phyloP scores from a whole-genome alignment of 148 eudicot genomes.

The Drosera capensis region DNA sequence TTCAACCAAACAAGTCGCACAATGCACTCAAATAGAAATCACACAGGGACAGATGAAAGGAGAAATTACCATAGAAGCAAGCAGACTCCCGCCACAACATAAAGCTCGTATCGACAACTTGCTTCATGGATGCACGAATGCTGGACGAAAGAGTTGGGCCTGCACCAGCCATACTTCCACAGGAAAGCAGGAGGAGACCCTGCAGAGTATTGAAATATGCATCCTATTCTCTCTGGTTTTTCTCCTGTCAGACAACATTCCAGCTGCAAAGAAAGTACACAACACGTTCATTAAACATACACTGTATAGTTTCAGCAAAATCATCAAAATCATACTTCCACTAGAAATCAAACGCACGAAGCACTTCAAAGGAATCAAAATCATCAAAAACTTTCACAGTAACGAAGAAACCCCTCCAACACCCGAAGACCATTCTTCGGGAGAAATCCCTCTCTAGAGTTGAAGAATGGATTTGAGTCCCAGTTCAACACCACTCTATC shows the following conservation, averaged over 20 bases:
- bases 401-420: not conserved
- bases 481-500: not conserved
- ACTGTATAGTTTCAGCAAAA: not conserved
- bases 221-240: constrained; percentile 39
- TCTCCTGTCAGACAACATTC: constrained; percentile 74
- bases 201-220: constrained; percentile 66
- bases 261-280: constrained; percentile 33
- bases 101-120: constrained; percentile 79
- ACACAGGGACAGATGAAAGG: not conserved
- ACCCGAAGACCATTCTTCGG: too few species aligned
- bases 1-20: not conserved
- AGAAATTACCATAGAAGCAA: constrained; percentile 47
- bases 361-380: too few species aligned
- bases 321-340: too few species aligned
- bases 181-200: constrained; percentile 65
- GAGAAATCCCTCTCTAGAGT: not conserved
- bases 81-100: constrained; percentile 58
- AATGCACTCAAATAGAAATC: not conserved
- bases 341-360: too few species aligned
- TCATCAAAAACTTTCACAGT: not conserved
- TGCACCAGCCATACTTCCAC: constrained; percentile 67
- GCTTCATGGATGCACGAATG: constrained; percentile 53
- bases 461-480: not conserved
- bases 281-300: not conserved
- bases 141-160: constrained; percentile 74